These are phyloP conservation scores for Tagetes patula DNA, from an alignment of 129 eudicot genomes.

Conservation along the genomic window DNA sequence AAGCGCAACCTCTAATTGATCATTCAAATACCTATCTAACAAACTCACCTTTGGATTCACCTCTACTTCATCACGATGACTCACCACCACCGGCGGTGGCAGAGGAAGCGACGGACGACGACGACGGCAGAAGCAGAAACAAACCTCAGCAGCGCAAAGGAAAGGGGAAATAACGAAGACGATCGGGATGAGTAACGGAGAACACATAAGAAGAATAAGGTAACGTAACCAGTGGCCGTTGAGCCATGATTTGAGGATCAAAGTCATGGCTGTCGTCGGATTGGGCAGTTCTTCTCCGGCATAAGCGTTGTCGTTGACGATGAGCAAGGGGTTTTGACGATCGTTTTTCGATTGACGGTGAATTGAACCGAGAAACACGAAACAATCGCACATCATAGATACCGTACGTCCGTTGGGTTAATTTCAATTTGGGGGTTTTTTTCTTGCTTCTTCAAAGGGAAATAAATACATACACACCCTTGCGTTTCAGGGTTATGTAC, in stretches of 20 bases:
- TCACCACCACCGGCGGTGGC: neutral
- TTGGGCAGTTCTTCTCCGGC: constrained; percentile 16
- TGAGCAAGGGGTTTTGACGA: constrained; percentile 19
- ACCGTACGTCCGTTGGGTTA: neutral
- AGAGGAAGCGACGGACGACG: constrained; percentile 13
- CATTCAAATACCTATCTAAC: constrained; percentile 60
- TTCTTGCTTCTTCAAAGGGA: constrained; percentile 17
- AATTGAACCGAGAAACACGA: constrained; percentile 12
- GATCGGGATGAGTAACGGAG: constrained; percentile 55
- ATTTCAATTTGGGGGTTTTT: constrained; percentile 23
- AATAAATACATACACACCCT: constrained; percentile 4
- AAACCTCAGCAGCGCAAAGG: constrained; percentile 42
- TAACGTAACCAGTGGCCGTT: constrained; percentile 39
- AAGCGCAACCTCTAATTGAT: constrained; percentile 55
- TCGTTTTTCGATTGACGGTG: constrained; percentile 23
- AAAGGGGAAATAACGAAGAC: constrained; percentile 38
- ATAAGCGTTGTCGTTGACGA: constrained; percentile 25
- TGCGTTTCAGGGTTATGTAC: constrained; percentile 28
- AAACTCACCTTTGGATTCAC: constrained; percentile 30
- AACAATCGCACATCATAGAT: constrained; percentile 35
- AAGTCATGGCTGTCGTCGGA: constrained; percentile 38
- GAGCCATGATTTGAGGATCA: constrained; percentile 47
- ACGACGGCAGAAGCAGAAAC: constrained; percentile 29
- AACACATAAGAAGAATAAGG: constrained; percentile 41
- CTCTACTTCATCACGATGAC: constrained; percentile 27